Evolutionary conservation across 495 filamentous ascomycete genomes (phyloP).

Genomic region (Podospora sp.): DNA sequence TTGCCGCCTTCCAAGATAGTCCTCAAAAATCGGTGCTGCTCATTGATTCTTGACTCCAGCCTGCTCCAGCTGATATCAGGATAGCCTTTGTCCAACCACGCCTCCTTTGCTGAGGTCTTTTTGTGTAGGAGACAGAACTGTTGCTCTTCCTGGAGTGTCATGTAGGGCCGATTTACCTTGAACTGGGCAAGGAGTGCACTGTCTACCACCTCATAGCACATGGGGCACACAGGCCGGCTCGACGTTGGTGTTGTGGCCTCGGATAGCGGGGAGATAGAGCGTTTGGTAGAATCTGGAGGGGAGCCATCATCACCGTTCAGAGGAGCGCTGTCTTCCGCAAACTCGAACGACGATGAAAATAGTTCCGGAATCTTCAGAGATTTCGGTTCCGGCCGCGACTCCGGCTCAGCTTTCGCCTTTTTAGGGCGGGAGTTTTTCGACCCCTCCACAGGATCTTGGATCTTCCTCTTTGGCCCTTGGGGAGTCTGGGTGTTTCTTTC

Average conservation of each 20-base stretch:
- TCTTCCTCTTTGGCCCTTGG: neutral
- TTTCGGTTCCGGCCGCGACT: slow-evolving; percentile 13
- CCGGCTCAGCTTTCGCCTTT: neutral
- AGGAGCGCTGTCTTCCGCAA: neutral
- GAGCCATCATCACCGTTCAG: neutral
- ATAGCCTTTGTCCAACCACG: slow-evolving; percentile 69
- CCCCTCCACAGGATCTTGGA: neutral
- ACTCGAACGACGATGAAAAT: slow-evolving; percentile 16
- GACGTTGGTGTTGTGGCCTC: neutral
- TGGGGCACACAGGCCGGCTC: slow-evolving; percentile 55
- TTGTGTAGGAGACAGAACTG: slow-evolving; percentile 77
- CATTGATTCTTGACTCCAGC: slow-evolving; percentile 64
- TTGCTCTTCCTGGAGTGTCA: slow-evolving; percentile 63
- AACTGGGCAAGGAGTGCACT: slow-evolving; percentile 51
- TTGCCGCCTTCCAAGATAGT: slow-evolving; percentile 59
- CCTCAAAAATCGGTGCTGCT: slow-evolving; percentile 58
- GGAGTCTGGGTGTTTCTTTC: too few species aligned
- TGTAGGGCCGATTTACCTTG: slow-evolving; percentile 45
- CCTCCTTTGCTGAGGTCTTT: slow-evolving; percentile 54
- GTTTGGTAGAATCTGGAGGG: neutral
- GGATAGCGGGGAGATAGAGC: slow-evolving; percentile 2
- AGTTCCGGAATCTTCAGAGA: slow-evolving; percentile 24
- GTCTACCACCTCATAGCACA: slow-evolving; percentile 67
- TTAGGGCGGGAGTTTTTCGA: neutral
- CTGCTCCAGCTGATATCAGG: slow-evolving; percentile 76